Evolutionary conservation across 225 moss, liverwort and hornwort species (phyloP).

Genomic region (Pseudoscleropodium purum): DNA sequence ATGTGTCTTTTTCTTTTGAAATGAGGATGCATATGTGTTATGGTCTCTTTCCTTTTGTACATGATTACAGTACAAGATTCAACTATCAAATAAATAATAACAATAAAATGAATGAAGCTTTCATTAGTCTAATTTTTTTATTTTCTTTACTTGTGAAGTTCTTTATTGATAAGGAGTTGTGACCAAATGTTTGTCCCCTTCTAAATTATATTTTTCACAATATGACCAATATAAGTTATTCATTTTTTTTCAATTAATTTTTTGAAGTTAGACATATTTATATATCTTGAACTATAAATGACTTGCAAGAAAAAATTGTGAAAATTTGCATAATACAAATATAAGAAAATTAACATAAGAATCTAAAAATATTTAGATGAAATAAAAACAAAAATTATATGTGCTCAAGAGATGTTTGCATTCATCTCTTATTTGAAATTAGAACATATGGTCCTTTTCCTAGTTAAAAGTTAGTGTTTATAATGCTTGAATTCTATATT

Average conservation of each 20-base stretch:
- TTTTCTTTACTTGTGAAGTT: not conserved
- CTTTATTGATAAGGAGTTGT: not conserved
- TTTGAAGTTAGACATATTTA: not conserved
- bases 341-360: not conserved
- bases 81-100: not conserved
- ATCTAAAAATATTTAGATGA: not conserved
- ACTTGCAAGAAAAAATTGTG: not conserved
- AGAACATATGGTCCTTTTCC: fast-evolving
- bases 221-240: not conserved
- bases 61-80: not conserved
- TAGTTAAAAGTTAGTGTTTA: not conserved
- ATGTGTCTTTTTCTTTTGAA: not conserved
- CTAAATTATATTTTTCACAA: not conserved
- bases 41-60: not conserved
- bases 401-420: not conserved
- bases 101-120: not conserved
- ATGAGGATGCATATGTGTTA: not conserved
- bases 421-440: not conserved
- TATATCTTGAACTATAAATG: not conserved
- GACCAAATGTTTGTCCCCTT: not conserved
- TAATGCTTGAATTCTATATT: not conserved
- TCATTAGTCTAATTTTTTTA: not conserved
- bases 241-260: too few relatives aligned
- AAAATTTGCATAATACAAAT: not conserved
- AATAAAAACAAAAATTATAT: not conserved